Evolutionary conservation across 805 yeast genomes (phyloP).

Genomic region (Blastobotrys attinorum): DNA sequence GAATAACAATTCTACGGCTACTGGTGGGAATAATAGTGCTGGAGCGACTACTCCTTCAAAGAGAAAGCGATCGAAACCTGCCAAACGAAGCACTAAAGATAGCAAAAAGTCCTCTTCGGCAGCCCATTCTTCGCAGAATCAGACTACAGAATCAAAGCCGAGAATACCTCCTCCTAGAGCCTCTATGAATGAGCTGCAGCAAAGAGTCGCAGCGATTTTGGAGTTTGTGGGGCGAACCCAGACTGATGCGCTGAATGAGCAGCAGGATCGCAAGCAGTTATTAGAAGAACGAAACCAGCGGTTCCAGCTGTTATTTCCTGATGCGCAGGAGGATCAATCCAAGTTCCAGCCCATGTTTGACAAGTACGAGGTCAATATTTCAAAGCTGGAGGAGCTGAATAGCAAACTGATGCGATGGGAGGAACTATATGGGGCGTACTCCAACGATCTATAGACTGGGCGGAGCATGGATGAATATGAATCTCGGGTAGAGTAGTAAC

Average conservation of each 20-base stretch:
- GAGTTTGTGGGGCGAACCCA: constrained; percentile 89
- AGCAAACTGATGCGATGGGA: constrained; percentile 73
- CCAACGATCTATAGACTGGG: too few species aligned
- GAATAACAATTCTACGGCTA: constrained; percentile 2
- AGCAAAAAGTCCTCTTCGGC: too few species aligned
- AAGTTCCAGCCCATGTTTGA: constrained; percentile 36
- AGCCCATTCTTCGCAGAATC: constrained; percentile 5
- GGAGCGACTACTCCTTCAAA: constrained; percentile 5
- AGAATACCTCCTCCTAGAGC: constrained; percentile 72
- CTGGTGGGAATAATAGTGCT: background rate
- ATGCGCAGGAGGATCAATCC: constrained; percentile 7
- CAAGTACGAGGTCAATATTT: constrained; percentile 52
- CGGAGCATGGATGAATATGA: too few species aligned
- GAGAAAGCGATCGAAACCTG: constrained; percentile 5
- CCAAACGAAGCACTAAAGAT: background rate
- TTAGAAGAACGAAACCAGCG: constrained; percentile 30
- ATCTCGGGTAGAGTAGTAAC: too few species aligned
- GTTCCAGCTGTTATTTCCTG: constrained; percentile 16
- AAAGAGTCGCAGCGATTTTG: constrained; percentile 79
- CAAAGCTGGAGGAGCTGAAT: constrained; percentile 65
- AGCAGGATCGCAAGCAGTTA: constrained; percentile 45
- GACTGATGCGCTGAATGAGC: constrained; percentile 70
- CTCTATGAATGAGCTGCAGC: constrained; percentile 73
- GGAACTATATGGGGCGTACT: constrained; percentile 49
- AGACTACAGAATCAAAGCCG: constrained; percentile 61